Percentiles rank a stretch among this genome's conserved stretches.
Evolutionary conservation across 192 early-diverging fungal species (phyloP).

Genomic region (Kappamyces sp.): DNA sequence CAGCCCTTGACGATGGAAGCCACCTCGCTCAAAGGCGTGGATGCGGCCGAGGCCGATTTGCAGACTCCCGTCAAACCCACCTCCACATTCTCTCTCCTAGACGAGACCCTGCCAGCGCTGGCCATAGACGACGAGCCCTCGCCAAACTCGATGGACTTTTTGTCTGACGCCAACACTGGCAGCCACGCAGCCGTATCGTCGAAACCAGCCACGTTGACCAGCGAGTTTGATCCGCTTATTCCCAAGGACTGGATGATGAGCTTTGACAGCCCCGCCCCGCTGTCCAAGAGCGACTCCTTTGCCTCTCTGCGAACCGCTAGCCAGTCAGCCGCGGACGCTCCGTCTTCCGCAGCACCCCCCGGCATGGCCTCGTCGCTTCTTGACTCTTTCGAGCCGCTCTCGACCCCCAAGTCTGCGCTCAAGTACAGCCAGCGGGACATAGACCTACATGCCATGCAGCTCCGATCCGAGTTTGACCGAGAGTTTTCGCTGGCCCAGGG

Average conservation of each 20-base stretch:
- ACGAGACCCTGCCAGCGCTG: too few relatives aligned
- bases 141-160: too few relatives aligned
- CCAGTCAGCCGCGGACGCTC: neutral
- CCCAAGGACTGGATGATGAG: constrained; percentile 15
- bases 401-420: neutral
- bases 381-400: constrained; percentile 1
- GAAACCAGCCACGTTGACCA: too few relatives aligned
- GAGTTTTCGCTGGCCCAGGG: constrained; percentile 36
- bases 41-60: too few relatives aligned
- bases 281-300: neutral
- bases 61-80: too few relatives aligned
- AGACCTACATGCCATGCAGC: constrained; percentile 10
- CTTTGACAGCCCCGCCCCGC: constrained; percentile 8
- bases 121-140: too few relatives aligned
- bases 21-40: too few relatives aligned
- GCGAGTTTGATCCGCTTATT: constrained; percentile 9
- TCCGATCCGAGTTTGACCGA: constrained; percentile 31
- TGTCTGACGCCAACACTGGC: too few relatives aligned
- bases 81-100: too few relatives aligned
- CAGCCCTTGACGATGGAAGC: too few relatives aligned
- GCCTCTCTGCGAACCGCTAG: neutral
- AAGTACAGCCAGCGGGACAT: constrained; percentile 39
- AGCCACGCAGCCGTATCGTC: too few relatives aligned
- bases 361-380: neutral
- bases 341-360: neutral